A percentile compares a stretch with the other conserved stretches of the same genome.
Conservation (phyloP, 2,329 filamentous ascomycete species). For the Verticillium zaregamsianum region DNA sequence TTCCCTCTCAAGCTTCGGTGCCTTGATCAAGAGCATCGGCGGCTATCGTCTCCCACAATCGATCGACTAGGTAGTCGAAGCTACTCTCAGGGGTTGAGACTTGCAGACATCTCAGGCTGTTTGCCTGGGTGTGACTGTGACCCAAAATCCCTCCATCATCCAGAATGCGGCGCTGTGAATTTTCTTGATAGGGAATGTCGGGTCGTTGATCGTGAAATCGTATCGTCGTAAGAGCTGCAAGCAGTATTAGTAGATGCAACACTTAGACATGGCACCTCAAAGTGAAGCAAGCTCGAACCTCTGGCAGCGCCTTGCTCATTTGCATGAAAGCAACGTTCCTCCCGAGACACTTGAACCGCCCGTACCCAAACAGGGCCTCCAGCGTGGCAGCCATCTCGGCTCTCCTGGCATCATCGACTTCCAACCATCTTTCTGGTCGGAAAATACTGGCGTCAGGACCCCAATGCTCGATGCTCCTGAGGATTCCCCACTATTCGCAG, state of each 20-base stretch:
- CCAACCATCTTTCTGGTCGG: constrained; percentile 53
- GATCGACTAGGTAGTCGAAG: neutral
- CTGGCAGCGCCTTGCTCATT: constrained; percentile 41
- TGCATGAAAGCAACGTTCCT: constrained; percentile 44
- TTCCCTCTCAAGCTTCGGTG: neutral
- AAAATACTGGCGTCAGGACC: constrained; percentile 53
- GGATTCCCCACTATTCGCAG: constrained; percentile 17
- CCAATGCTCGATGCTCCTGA: constrained; percentile 31
- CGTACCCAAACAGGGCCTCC: constrained; percentile 42
- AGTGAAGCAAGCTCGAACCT: constrained; percentile 27
- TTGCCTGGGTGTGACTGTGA: constrained; percentile 17
- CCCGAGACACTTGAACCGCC: constrained; percentile 40
- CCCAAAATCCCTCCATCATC: constrained; percentile 30
- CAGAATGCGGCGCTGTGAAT: constrained; percentile 26
- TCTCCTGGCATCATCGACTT: constrained; percentile 21
- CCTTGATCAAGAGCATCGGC: neutral
- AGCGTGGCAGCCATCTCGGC: constrained; percentile 29
- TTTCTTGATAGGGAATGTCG: constrained; percentile 25
- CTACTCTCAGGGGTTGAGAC: neutral
- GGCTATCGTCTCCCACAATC: neutral
- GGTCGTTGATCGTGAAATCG: constrained; percentile 28
- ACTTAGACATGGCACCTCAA: neutral
- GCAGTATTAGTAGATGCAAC: neutral
- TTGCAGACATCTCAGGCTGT: neutral
- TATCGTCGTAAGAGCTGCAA: constrained; percentile 25